Evolutionary conservation across 73 alveolate species (phyloP).

Genomic region (Paramecium caudatum): DNA sequence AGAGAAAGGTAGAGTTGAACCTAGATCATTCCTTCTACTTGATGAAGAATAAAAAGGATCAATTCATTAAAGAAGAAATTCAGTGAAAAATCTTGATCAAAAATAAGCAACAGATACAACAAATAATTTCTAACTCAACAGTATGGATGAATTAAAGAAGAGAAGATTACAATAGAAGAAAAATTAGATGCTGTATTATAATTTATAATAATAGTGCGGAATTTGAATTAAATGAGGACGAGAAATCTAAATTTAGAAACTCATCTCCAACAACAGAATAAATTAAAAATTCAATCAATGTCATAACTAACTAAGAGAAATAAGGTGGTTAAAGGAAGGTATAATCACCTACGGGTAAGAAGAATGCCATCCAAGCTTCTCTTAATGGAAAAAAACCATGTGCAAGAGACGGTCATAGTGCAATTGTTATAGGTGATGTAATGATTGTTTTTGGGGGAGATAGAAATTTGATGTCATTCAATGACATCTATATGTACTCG

Average conservation of each 20-base stretch:
- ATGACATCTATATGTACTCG: conserved; percentile 89
- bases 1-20: conserved; percentile 16
- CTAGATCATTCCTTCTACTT: conserved; percentile 14
- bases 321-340: conserved; percentile 29
- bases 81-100: conserved; percentile 42
- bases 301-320: conserved; percentile 62
- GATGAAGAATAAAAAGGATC: conserved; percentile 18
- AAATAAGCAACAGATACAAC: conserved; percentile 24
- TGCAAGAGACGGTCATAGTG: conserved; percentile 99
- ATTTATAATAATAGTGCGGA: conserved; percentile 58
- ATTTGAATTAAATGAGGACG: conserved; percentile 73
- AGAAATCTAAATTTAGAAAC: conserved; percentile 55
- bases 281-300: conserved; percentile 58
- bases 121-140: conserved; percentile 12
- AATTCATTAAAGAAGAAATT: conserved; percentile 35
- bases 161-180: conserved; percentile 25
- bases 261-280: conserved; percentile 75
- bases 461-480: conserved; percentile 98
- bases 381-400: conserved; percentile 81
- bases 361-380: conserved; percentile 10
- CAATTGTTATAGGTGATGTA: conserved; percentile 84
- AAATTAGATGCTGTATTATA: conserved; percentile 52
- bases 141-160: conserved; percentile 63
- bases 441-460: conserved; percentile 98
- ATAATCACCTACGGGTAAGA: conserved; percentile 54